Evolutionary conservation across 768 basidiomycete species (phyloP).

Genomic region (Boletus bicolor): DNA sequence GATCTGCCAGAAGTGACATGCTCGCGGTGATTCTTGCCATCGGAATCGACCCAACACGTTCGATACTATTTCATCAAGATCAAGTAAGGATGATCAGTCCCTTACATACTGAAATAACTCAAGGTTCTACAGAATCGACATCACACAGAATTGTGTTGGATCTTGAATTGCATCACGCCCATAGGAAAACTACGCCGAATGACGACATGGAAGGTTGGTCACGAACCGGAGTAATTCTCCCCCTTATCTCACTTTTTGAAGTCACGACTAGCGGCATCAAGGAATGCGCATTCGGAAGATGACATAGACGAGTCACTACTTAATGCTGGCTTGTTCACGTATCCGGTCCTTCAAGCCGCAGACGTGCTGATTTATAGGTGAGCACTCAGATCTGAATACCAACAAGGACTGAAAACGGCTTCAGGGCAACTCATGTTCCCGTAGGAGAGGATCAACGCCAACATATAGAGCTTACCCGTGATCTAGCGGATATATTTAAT

Average conservation of each 20-base stretch:
- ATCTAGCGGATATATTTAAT: constrained; percentile 83
- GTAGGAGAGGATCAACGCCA: constrained; percentile 97
- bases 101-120: not conserved
- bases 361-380: constrained; percentile 87
- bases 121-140: constrained; percentile 57
- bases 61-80: constrained; percentile 84
- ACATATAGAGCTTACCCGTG: constrained; percentile 85
- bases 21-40: constrained; percentile 81
- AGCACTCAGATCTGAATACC: constrained; percentile 13
- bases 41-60: constrained; percentile 75
- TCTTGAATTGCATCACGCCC: constrained; percentile 80
- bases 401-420: not conserved
- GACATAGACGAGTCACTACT: constrained; percentile 80
- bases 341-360: constrained; percentile 91
- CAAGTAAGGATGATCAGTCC: constrained; percentile 49
- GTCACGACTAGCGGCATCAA: constrained; percentile 71
- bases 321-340: constrained; percentile 84
- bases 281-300: constrained; percentile 71
- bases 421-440: constrained; percentile 86
- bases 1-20: constrained; percentile 66
- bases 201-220: constrained; percentile 92
- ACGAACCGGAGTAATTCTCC: not conserved
- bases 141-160: constrained; percentile 89
- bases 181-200: constrained; percentile 81
- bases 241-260: constrained; percentile 27